Evolutionary conservation across 2,329 filamentous ascomycete species (phyloP), one percentile per base, ranked within the genome.

Genomic region (Salinomyces thailandicus): DNA sequence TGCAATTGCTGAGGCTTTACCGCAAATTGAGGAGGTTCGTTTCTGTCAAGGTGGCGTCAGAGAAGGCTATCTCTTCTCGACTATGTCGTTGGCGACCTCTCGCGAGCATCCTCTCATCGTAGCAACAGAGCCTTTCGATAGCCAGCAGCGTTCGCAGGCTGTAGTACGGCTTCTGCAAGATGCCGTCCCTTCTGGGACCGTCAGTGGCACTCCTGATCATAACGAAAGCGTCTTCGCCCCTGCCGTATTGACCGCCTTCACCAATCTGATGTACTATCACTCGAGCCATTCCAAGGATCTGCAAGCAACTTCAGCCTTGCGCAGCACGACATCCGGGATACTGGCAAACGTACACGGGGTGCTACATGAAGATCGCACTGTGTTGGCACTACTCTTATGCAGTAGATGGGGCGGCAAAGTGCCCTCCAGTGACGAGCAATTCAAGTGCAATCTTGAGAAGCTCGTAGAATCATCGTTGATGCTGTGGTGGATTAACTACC

Each of bases 31-130:
- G 29, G 70, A 73, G 16, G 82, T 87, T 2, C 80, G 79, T 1
- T 95, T 94, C 60, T 93, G 85, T 54, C 80, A 85, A 49, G 85
- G 87, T 14, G 87, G 86, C 5, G 87, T 94, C 43, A 71, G 86
- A 27, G 86, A 94, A 60, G 87, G 87, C 0, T 78, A 78, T 29
- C 63, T 94, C 26, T 85, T 85, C 62, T 76, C 82, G 60, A 77
- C 71, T 42, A 69, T 94, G 8, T 67, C 75, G 0, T 47, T 59
- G 0, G 55, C 67, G 0, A 59, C 81, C 12, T 74, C 81, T 37
- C 72, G 76, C 33, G 69, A 74, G 46, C 69, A 80, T 48, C 85
- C 86, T 0, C 62, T 93, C 1, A 61, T 75, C 8, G 72, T 75
- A 0, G 76, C 75, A 1, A 82, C 77, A 0, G 50, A 53, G 11